Percentiles rank a stretch among this genome's conserved stretches.
These are phyloP conservation scores for Quercus tomentella DNA, from an alignment of 331 rosid species.

Conservation along the genomic window DNA sequence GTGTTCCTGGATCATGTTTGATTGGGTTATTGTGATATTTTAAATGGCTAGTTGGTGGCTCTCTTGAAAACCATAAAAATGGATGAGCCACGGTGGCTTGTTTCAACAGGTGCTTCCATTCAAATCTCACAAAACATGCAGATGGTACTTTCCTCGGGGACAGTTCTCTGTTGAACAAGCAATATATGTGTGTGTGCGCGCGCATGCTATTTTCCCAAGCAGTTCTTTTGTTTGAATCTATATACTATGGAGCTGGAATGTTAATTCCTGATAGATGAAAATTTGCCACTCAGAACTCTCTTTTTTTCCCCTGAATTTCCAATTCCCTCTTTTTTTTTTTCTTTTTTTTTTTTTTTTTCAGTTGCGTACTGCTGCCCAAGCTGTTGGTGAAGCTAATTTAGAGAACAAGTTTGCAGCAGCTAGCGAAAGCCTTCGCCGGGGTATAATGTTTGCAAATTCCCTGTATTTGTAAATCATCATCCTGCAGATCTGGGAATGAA, in stretches of 20 bases:
- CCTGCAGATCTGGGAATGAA: constrained; percentile 7
- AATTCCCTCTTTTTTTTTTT: not conserved
- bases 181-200: rapidly evolving
- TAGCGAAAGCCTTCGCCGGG: constrained; percentile 90
- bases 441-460: constrained; percentile 97
- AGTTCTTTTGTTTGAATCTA: not conserved
- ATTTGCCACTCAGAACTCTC: not conserved
- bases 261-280: not conserved
- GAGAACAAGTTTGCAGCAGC: constrained; percentile 85
- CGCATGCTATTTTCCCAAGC: not conserved
- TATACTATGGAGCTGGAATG: not conserved
- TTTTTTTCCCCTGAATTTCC: not conserved
- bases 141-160: not conserved
- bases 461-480: constrained; percentile 60
- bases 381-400: constrained; percentile 83
- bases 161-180: too few species aligned
- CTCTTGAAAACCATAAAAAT: not conserved
- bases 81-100: too few species aligned
- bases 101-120: not conserved
- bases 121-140: not conserved
- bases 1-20: too few species aligned
- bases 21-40: not conserved
- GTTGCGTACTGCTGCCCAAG: constrained; percentile 87
- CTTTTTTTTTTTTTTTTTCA: not conserved
- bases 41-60: not conserved